These are phyloP conservation scores for Cicer chorassanicum DNA, from an alignment of 306 rosid genomes.

Conservation along the genomic window DNA sequence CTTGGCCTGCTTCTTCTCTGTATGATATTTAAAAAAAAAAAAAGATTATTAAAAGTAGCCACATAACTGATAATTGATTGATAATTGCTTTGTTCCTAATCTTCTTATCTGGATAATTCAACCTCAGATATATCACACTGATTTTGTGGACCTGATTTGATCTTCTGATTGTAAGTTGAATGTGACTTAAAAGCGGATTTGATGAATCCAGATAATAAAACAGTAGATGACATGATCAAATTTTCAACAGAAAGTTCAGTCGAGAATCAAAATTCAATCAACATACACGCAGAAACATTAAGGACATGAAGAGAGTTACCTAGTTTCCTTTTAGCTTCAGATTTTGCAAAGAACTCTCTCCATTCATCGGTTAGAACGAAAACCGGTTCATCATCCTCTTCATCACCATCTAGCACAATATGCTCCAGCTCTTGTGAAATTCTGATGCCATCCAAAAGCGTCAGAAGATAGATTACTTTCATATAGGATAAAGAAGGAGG, in stretches of 20 bases:
- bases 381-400: conserved; percentile 70
- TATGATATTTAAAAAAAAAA: not conserved
- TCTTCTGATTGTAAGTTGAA: not conserved
- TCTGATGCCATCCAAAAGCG: conserved; percentile 49
- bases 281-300: not conserved
- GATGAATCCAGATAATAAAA: conserved; percentile 27
- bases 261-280: conserved; percentile 30
- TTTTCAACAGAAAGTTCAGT: conserved; percentile 28
- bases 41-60: not conserved
- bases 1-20: conserved; percentile 68
- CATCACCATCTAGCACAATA: conserved; percentile 53
- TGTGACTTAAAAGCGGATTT: conserved; percentile 2
- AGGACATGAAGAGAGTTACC: conserved; percentile 44
- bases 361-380: conserved; percentile 80
- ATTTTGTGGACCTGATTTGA: conserved; percentile 1
- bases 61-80: not conserved
- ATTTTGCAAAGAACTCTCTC: conserved; percentile 79
- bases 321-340: conserved; percentile 70
- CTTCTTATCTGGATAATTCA: conserved; percentile 14
- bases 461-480: conserved; percentile 11
- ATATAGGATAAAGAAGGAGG: not conserved
- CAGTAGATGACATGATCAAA: conserved; percentile 20
- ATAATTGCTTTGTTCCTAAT: conserved; percentile 24
- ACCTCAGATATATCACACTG: not conserved
- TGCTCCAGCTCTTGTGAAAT: conserved; percentile 53